Evolutionary conservation across 2,329 filamentous ascomycete genomes (phyloP).

Genomic region (Aspergillus brunneoviolaceus): DNA sequence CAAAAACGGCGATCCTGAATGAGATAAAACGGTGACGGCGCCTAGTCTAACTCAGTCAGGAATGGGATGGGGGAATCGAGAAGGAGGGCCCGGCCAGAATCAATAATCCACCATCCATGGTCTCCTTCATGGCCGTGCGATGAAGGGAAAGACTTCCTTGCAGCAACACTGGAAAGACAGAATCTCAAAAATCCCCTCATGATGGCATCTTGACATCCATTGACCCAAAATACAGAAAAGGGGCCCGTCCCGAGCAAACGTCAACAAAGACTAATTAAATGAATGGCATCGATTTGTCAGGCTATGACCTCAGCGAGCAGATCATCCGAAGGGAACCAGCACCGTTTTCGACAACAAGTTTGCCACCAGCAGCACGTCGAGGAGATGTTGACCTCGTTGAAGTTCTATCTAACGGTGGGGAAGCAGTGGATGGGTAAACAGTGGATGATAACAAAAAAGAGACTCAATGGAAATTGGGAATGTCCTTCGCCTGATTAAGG

Average conservation of each 20-base stretch:
- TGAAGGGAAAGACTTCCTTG: no score
- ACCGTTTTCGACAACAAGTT: neutral
- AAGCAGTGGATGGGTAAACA: no score
- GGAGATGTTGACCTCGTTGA: neutral
- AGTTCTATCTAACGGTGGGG: neutral
- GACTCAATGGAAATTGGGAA: neutral
- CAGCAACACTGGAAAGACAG: no score
- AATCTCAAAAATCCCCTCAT: neutral
- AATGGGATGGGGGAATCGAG: neutral
- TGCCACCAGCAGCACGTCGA: neutral
- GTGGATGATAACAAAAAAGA: no score
- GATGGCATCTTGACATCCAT: neutral
- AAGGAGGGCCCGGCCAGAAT: neutral
- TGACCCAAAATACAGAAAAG: neutral
- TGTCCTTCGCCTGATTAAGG: neutral
- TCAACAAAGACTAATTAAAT: neutral
- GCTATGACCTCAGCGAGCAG: conserved; percentile 9
- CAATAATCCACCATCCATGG: neutral
- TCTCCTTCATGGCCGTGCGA: no score
- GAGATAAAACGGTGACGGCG: conserved; percentile 1
- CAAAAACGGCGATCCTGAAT: neutral
- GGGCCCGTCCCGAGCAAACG: neutral
- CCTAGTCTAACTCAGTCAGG: neutral
- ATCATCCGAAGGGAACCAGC: conserved; percentile 3
- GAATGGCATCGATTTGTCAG: neutral